phyloP scores from a whole-genome alignment of 2,329 filamentous ascomycete species.

The Xylaria arbuscula region DNA sequence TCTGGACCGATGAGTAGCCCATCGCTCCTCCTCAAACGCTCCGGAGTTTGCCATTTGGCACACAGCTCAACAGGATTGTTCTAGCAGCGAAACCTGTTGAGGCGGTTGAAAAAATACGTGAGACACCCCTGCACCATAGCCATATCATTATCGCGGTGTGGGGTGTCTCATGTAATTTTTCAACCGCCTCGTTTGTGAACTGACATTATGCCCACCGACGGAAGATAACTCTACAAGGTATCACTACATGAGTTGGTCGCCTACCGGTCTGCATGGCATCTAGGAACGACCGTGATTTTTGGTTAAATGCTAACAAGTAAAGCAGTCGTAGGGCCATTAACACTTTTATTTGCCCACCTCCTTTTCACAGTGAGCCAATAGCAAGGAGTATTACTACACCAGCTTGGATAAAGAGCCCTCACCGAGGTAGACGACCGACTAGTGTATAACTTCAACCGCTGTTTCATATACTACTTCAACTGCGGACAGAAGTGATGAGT shows the following conservation, averaged over 20 bases:
- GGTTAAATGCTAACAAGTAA: constrained; percentile 3
- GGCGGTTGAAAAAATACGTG: no score
- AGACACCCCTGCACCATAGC: no score
- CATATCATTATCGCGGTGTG: no score
- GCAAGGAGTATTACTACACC: constrained; percentile 16
- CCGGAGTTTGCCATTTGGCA: neutral
- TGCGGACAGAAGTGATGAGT: neutral
- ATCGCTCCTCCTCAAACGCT: constrained; percentile 1
- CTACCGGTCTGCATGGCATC: neutral
- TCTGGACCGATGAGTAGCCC: neutral
- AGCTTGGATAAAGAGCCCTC: neutral
- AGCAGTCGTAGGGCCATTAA: neutral
- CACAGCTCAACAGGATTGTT: constrained; percentile 2
- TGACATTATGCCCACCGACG: neutral
- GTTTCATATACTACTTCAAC: neutral
- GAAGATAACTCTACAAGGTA: neutral
- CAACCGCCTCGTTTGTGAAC: no score
- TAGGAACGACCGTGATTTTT: neutral
- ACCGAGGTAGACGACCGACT: neutral
- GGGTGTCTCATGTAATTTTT: no score
- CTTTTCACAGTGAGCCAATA: constrained; percentile 17
- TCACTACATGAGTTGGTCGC: constrained; percentile 7
- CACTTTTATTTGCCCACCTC: neutral
- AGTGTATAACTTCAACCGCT: neutral
- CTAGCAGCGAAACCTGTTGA: neutral